Evolutionary conservation across 495 filamentous ascomycete species (phyloP), one percentile per base, ranked within the genome.

Genomic region (Sabuloglossum arenarium): DNA sequence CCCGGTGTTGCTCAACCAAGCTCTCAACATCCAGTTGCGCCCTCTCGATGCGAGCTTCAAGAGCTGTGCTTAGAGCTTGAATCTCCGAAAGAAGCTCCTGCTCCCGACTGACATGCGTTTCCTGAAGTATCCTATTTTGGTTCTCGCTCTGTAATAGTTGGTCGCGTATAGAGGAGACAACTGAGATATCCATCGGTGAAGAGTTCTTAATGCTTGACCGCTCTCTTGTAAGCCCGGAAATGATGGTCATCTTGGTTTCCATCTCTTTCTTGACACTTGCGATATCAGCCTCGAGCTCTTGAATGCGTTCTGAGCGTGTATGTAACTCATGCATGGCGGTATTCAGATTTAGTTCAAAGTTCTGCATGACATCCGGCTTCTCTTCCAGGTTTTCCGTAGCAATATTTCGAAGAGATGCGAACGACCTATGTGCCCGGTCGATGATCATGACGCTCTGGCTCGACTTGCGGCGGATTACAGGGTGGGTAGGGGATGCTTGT

Each of bases 231-330:
- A 98, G 76, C 6, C 91, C 91, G 19, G 88, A 86, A 58, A 98
- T 96, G 62, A 98, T 88, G 24, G 83, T 83, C 69, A 85, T 84
- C 75, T 97, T 97, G 56, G 75, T 79, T 59, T 98, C 93, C 85
- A 98, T 94, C 65, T 96, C 93, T 67, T 85, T 91, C 71, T 85
- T 93, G 14, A 90, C 78, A 8, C 78, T 79, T 1, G 80, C 71
- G 57, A 96, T 79, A 62, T 95, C 93, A 6, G 79, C 79, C 65
- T 98, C 91, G 10, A 98, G 73, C 52, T 88, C 80, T 63, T 88
- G 83, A 37, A 94, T 86, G 24, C 87, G 81, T 63, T 97, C 91
- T 19, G 89, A 87, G 25, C 88, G 81, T 34, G 70, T 76, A 59
- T 94, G 81, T 27, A 97, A 74, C 63, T 98, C 91, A 61, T 90